phyloP scores from a whole-genome alignment of 208 protist species.

The Porcisia hertigi region DNA sequence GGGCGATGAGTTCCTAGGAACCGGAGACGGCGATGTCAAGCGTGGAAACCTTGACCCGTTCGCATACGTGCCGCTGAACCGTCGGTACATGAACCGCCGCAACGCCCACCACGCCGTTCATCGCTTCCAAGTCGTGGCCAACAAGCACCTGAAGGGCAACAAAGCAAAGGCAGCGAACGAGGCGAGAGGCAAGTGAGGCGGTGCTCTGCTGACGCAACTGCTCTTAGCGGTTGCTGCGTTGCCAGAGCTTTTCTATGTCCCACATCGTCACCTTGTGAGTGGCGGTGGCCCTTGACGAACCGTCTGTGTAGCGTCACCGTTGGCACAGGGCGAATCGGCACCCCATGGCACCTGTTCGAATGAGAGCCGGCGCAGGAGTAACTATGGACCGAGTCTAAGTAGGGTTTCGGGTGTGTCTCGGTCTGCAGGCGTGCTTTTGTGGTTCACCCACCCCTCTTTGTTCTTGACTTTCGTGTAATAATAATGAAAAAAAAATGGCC shows the following conservation, averaged over 20 bases:
- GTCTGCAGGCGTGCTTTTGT: neutral
- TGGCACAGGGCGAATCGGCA: no score
- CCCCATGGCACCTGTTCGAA: no score
- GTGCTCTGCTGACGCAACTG: neutral
- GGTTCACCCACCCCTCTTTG: neutral
- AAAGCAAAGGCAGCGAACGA: slow-evolving; percentile 74
- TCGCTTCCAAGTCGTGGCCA: slow-evolving; percentile 68
- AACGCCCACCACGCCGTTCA: slow-evolving; percentile 78
- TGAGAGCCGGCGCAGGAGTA: no score
- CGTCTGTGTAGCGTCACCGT: no score
- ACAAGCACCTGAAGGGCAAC: slow-evolving; percentile 70
- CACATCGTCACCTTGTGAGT: no score
- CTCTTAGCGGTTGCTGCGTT: neutral
- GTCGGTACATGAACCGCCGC: slow-evolving; percentile 90
- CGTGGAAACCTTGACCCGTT: slow-evolving; percentile 85
- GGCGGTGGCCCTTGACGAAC: no score
- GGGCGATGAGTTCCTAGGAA: slow-evolving; percentile 84
- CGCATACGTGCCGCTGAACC: slow-evolving; percentile 91
- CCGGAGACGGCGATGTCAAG: slow-evolving; percentile 81
- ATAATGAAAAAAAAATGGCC: neutral
- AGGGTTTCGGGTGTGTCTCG: neutral
- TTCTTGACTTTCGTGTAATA: neutral
- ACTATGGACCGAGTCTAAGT: no score
- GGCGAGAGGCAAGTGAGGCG: slow-evolving; percentile 30
- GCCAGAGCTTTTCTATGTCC: no score